Percentiles rank a stretch among this genome's conserved stretches.
Evolutionary conservation across 805 yeast genomes (phyloP).

Genomic region (Candida maris): DNA sequence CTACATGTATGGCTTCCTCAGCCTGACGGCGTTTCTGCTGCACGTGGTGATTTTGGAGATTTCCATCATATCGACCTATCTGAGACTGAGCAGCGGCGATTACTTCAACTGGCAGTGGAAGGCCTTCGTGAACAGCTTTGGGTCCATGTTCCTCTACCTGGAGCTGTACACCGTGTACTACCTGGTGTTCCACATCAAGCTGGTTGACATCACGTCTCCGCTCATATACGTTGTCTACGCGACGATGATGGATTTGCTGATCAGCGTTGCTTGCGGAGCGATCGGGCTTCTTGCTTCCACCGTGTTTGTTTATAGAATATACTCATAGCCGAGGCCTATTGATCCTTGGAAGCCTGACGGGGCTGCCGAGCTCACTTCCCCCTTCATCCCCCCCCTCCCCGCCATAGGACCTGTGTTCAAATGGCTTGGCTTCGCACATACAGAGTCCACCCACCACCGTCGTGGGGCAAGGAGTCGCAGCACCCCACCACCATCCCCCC

Average conservation of each 20-base stretch:
- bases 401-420: too few relatives aligned
- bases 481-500: too few relatives aligned
- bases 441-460: too few relatives aligned
- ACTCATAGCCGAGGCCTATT: too few relatives aligned
- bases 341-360: too few relatives aligned
- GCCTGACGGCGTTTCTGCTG: slow-evolving; percentile 56
- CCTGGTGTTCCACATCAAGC: slow-evolving; percentile 50
- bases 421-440: too few relatives aligned
- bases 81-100: slow-evolving; percentile 47
- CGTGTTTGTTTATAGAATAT: slow-evolving; percentile 59
- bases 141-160: slow-evolving; percentile 70
- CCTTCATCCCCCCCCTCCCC: too few relatives aligned
- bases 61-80: slow-evolving; percentile 64
- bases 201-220: slow-evolving; percentile 63
- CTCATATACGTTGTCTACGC: slow-evolving; percentile 71
- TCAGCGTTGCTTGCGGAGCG: slow-evolving; percentile 73
- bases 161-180: slow-evolving; percentile 67
- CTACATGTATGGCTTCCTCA: slow-evolving; percentile 75
- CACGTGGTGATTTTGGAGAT: slow-evolving; percentile 65
- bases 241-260: slow-evolving; percentile 54
- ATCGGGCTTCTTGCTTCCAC: slow-evolving; percentile 67
- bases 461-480: too few relatives aligned
- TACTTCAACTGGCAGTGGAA: slow-evolving; percentile 82
- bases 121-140: slow-evolving; percentile 62
- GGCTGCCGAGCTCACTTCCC: too few relatives aligned